Percentiles rank a stretch among this genome's conserved stretches.
These are phyloP conservation scores for Gentiana macrophylla DNA, from an alignment of 257 asterid genomes.

Conservation along the genomic window DNA sequence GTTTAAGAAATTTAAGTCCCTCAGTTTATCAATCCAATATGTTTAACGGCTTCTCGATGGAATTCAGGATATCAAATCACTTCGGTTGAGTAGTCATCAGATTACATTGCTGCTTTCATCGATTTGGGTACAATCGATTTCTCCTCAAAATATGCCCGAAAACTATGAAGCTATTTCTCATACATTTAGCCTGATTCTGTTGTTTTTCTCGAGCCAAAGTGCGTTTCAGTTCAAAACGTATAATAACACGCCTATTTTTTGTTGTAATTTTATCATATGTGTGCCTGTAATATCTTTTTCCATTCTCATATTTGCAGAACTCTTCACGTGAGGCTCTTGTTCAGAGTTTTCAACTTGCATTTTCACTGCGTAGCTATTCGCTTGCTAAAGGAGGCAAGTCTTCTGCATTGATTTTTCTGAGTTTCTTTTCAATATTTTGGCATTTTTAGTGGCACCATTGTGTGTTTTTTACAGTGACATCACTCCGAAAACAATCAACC, in stretches of 20 bases:
- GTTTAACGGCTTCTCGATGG: conserved; percentile 2
- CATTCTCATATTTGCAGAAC: conserved; percentile 33
- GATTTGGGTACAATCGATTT: conserved; percentile 66
- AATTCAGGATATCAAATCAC: conserved; percentile 53
- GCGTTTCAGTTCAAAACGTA: not conserved
- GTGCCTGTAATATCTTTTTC: not conserved
- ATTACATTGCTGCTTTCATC: conserved; percentile 66
- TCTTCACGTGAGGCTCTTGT: conserved; percentile 65
- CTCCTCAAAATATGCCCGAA: conserved; percentile 73
- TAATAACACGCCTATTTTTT: too few species aligned
- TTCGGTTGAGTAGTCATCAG: conserved; percentile 86
- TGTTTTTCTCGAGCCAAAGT: conserved; percentile 90
- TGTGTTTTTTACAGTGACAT: too few species aligned
- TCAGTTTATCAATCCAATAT: not conserved
- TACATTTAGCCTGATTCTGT: conserved; percentile 68
- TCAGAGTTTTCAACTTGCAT: conserved; percentile 80
- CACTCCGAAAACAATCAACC: too few species aligned
- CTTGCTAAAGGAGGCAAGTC: conserved; percentile 52
- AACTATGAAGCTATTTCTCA: conserved; percentile 91
- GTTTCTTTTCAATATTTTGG: too few species aligned
- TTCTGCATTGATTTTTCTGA: too few species aligned
- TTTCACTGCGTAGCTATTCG: conserved; percentile 54
- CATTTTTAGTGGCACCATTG: too few species aligned
- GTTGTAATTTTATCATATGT: too few species aligned
- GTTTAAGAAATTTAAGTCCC: not conserved